These are phyloP conservation scores for Hypoxylon fuscum DNA, from an alignment of 495 filamentous ascomycete species.

Conservation along the genomic window DNA sequence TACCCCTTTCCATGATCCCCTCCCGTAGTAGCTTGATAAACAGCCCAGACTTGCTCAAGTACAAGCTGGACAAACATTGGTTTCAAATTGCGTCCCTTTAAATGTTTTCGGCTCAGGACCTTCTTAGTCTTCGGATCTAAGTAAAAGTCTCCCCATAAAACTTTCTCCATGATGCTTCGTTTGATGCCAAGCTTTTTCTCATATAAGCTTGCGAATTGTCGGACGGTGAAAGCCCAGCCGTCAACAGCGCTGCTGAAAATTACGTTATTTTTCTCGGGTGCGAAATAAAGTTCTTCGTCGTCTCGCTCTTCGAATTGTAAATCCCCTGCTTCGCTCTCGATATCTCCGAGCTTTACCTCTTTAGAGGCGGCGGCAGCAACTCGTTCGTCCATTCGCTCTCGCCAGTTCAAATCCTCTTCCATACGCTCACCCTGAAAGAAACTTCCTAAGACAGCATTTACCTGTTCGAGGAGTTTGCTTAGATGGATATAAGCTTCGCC, in stretches of 20 bases:
- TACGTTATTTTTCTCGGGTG: conserved; percentile 97
- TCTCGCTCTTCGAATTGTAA: conserved; percentile 88
- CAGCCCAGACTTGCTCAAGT: conserved; percentile 95
- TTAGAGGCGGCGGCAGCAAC: conserved; percentile 67
- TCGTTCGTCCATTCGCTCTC: conserved; percentile 88
- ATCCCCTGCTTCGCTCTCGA: conserved; percentile 62
- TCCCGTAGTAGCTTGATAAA: conserved; percentile 89
- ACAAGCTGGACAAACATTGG: conserved; percentile 99
- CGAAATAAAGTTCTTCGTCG: conserved; percentile 98
- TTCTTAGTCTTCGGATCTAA: conserved; percentile 97
- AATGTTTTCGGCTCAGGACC: conserved; percentile 87
- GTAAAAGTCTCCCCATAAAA: conserved; percentile 97
- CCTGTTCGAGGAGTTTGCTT: conserved; percentile 89
- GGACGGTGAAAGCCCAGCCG: conserved; percentile 96
- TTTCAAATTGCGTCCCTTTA: conserved; percentile 89
- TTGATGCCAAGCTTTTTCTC: conserved; percentile 98
- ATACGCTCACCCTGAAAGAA: conserved; percentile 99
- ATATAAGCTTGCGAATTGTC: conserved; percentile 92
- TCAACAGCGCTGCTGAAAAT: conserved; percentile 98
- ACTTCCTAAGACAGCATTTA: conserved; percentile 96
- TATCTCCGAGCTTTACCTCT: conserved; percentile 56
- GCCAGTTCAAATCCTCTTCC: conserved; percentile 98
- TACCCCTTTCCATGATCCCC: conserved; percentile 84
- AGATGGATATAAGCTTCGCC: conserved; percentile 89
- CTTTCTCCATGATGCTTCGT: conserved; percentile 87